A percentile compares a stretch with the other conserved stretches of the same genome.
phyloP scores from a whole-genome alignment of 78 protist genomes.

The Mastigamoeba balamuthi region DNA sequence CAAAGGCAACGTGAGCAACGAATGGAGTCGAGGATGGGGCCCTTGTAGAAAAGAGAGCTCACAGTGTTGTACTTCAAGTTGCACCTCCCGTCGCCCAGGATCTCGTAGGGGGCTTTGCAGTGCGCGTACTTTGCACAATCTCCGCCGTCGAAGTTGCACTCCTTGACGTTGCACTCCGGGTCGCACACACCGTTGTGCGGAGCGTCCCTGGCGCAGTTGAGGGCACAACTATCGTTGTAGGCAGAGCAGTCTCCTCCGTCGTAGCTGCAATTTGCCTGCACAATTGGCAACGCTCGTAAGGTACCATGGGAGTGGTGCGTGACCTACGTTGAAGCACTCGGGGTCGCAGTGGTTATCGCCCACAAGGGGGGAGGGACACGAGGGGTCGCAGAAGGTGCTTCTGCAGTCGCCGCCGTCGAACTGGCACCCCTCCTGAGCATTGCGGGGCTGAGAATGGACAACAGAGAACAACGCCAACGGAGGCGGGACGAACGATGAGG shows the following conservation, averaged over 20 bases:
- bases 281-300: neutral
- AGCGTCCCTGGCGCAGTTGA: neutral
- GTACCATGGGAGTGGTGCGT: neutral
- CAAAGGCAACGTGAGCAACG: too few species aligned
- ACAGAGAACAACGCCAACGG: too few species aligned
- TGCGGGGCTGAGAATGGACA: too few species aligned
- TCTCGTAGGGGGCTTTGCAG: too few species aligned
- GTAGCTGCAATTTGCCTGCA: conserved; percentile 1
- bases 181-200: conserved; percentile 11
- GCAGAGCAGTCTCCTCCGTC: conserved; percentile 21
- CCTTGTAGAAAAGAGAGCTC: too few species aligned
- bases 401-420: conserved; percentile 19
- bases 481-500: too few species aligned
- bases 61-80: too few species aligned
- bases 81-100: too few species aligned
- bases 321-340: neutral
- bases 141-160: neutral
- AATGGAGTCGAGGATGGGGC: too few species aligned
- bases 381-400: neutral
- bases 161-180: neutral
- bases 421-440: too few species aligned
- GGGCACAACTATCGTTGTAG: conserved; percentile 4
- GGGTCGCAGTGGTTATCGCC: conserved; percentile 22
- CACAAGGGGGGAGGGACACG: conserved; percentile 1
- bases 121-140: too few species aligned